Base-by-base conservation (phyloP, 306 rosid species). In the Clitoria ternatea region DNA sequence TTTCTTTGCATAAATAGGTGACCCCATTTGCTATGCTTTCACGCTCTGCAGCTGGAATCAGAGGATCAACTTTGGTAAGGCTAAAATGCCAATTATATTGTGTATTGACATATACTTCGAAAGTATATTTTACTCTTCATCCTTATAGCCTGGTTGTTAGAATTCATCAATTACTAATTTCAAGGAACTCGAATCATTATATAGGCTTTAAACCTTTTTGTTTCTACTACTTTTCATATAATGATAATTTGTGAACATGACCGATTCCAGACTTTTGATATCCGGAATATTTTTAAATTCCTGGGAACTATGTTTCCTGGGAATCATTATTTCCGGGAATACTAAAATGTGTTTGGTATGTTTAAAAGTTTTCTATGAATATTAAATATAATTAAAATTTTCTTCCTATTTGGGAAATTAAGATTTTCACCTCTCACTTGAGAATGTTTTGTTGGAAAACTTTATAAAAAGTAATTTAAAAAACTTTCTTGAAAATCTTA, bases 11-110 rank as follows among this genome's bases (percentile, higher is more conserved):
- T 59, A 56, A 79, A 77, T 82, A 92, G 98, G 98, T 93, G 80
- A 93, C 98, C 52, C 93, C 94, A 26, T 86, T 73, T 81, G 97
- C 96, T 9, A 82, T 90, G 92, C 96, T 93, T 67, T 93, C 98
- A 7, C 97, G 98, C 20, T 73, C 96, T 64, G 88, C 90, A 12
- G 97, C 96, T 72, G 98, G 97, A 82, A 93, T 93, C 79, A 84
- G 98, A 77, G 94, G 98, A 66, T 84, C 97, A 26, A 85, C 96
- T 69, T 71, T 93, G 97, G 98, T 93, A 90, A 82, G 84, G 39
- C 27, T 33, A 74, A 57, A 54, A 27, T 7, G 62, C 10, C 6
- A 52, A 14, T 32, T 48, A 17, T 32, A 32, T 57, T 69, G 7
- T 48, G 13, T 32, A 32, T 57, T 69, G 7, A 54, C 23, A 19